Conservation (phyloP, 75 land plant species). For the Larix kaempferi region DNA sequence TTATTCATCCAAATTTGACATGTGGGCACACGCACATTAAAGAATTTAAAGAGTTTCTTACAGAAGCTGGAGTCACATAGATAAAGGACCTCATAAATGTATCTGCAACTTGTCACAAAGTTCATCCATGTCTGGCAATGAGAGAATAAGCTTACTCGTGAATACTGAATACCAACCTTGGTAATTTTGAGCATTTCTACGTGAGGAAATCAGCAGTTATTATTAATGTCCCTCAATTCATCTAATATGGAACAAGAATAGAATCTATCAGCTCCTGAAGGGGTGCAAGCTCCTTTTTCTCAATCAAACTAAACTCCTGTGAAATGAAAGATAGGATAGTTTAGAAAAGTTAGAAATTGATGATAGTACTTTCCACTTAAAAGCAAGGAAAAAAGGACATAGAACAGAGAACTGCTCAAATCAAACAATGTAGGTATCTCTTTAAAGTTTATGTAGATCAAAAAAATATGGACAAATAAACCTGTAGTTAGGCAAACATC, state of each 20-base stretch:
- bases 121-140: too few relatives aligned
- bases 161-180: too few relatives aligned
- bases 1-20: too few relatives aligned
- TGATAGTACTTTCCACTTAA: too few relatives aligned
- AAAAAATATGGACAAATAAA: not conserved
- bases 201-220: not conserved
- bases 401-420: not conserved
- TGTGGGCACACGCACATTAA: too few relatives aligned
- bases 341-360: too few relatives aligned
- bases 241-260: constrained; percentile 68
- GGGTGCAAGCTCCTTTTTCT: constrained; percentile 97
- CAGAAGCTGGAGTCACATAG: too few relatives aligned
- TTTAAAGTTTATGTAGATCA: not conserved
- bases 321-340: not conserved
- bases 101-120: too few relatives aligned
- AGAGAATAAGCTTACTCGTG: too few relatives aligned
- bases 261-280: constrained; percentile 97
- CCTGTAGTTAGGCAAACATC: too few relatives aligned
- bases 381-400: not conserved
- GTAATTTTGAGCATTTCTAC: not conserved
- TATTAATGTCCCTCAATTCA: not conserved
- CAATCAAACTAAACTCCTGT: constrained; percentile 91
- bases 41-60: too few relatives aligned
- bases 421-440: not conserved
- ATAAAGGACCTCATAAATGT: too few relatives aligned